Evolutionary conservation across 2,329 filamentous ascomycete species (phyloP).

Genomic region (Pseudogymnoascus sp.): DNA sequence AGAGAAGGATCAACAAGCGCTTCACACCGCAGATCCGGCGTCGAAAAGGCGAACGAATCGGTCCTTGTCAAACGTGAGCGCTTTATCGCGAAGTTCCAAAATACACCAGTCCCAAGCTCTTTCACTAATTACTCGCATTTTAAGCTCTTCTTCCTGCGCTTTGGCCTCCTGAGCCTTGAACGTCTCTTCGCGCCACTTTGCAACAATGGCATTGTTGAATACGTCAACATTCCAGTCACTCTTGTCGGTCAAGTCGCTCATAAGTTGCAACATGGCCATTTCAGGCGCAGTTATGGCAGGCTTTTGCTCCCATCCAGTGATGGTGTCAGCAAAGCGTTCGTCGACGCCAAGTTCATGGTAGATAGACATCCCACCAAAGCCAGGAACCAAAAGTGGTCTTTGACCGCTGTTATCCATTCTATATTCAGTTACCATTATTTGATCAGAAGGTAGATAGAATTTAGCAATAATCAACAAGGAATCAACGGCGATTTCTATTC

Average conservation of each 20-base stretch:
- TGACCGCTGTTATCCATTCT: background rate
- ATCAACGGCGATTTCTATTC: background rate
- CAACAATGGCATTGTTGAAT: slow-evolving; percentile 16
- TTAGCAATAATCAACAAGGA: background rate
- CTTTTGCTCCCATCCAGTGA: background rate
- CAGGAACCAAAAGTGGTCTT: background rate
- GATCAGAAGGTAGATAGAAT: background rate
- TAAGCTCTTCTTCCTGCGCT: background rate
- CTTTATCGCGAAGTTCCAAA: slow-evolving; percentile 14
- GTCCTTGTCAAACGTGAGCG: slow-evolving; percentile 1
- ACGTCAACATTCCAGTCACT: background rate
- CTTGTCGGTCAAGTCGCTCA: background rate
- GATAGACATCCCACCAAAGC: background rate
- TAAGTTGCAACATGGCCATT: background rate
- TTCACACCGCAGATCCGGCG: slow-evolving; percentile 33
- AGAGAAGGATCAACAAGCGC: slow-evolving; percentile 57
- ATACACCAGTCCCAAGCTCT: slow-evolving; percentile 14
- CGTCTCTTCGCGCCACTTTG: slow-evolving; percentile 18
- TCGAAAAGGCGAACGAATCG: slow-evolving; percentile 9
- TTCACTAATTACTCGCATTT: slow-evolving; percentile 8
- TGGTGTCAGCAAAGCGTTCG: background rate
- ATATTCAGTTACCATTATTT: background rate
- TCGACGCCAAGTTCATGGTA: background rate
- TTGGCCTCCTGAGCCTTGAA: slow-evolving; percentile 4
- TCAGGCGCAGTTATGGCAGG: background rate